Conservation (phyloP, 192 early-diverging fungal species). For the Rhizophagus clarus region DNA sequence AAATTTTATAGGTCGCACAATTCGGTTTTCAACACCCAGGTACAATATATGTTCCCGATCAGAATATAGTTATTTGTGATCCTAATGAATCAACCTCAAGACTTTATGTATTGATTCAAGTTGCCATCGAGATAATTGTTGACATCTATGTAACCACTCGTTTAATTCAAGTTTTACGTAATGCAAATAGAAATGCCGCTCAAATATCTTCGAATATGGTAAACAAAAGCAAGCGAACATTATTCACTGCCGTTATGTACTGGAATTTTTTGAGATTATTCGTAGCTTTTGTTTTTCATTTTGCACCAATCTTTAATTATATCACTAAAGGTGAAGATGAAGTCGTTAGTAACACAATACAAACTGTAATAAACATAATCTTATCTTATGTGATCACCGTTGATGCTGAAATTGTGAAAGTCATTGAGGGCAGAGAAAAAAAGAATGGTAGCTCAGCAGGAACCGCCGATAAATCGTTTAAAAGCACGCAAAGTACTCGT, state of each 20-base stretch:
- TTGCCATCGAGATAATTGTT: not conserved
- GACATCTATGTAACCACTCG: not conserved
- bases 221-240: not conserved
- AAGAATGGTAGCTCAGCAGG: not conserved
- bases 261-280: slow-evolving; percentile 30
- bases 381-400: slow-evolving; percentile 17
- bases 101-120: not conserved
- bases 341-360: not conserved
- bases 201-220: not conserved
- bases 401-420: slow-evolving; percentile 29
- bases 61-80: not conserved
- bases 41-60: not conserved
- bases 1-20: not conserved
- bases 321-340: not conserved
- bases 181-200: slow-evolving; percentile 14
- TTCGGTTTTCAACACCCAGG: not conserved
- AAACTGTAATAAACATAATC: not conserved
- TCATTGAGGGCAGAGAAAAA: not conserved
- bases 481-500: not conserved
- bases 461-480: not conserved
- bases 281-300: not conserved
- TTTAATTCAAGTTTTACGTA: not conserved
- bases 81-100: not conserved
- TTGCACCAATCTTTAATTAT: no score
- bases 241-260: slow-evolving; percentile 32